Evolutionary conservation across 2,329 filamentous ascomycete genomes (phyloP).

Genomic region (Neofusicoccum ribis): DNA sequence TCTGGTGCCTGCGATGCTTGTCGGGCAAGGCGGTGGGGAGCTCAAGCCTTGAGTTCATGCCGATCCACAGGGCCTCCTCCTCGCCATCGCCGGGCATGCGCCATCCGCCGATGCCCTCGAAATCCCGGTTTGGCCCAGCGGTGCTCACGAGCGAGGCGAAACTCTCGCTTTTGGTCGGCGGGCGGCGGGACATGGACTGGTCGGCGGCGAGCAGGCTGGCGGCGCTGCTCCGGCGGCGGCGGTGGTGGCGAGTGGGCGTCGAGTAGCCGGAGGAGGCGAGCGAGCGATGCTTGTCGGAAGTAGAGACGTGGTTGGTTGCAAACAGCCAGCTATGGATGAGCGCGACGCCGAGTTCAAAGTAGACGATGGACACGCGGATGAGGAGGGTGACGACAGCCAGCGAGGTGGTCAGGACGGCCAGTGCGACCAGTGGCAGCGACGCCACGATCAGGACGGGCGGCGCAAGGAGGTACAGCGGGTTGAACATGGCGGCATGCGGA

Average conservation of each 20-base stretch:
- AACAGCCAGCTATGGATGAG: constrained; percentile 40
- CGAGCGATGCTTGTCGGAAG: constrained; percentile 22
- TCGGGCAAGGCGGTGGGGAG: constrained; percentile 34
- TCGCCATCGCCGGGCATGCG: constrained; percentile 38
- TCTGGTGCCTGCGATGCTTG: constrained; percentile 28
- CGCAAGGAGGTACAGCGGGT: constrained; percentile 33
- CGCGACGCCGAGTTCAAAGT: constrained; percentile 43
- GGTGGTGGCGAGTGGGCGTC: constrained; percentile 13
- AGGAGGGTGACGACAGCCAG: constrained; percentile 41
- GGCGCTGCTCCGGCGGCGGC: constrained; percentile 20
- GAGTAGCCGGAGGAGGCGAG: constrained; percentile 21
- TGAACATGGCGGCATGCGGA: constrained; percentile 16
- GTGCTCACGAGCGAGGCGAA: constrained; percentile 37
- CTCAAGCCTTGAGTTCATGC: constrained; percentile 44
- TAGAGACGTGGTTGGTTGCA: constrained; percentile 22
- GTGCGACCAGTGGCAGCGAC: constrained; percentile 41
- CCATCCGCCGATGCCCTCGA: constrained; percentile 47
- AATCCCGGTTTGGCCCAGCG: constrained; percentile 39
- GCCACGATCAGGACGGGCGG: constrained; percentile 39
- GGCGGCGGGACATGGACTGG: constrained; percentile 20
- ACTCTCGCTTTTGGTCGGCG: constrained; percentile 34
- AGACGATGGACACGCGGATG: constrained; percentile 43
- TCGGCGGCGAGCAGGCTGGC: constrained; percentile 17
- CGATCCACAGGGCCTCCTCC: constrained; percentile 47
- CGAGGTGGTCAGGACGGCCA: constrained; percentile 41